These are phyloP conservation scores for Corylus heterophylla DNA, from an alignment of 306 rosid genomes.

Conservation along the genomic window DNA sequence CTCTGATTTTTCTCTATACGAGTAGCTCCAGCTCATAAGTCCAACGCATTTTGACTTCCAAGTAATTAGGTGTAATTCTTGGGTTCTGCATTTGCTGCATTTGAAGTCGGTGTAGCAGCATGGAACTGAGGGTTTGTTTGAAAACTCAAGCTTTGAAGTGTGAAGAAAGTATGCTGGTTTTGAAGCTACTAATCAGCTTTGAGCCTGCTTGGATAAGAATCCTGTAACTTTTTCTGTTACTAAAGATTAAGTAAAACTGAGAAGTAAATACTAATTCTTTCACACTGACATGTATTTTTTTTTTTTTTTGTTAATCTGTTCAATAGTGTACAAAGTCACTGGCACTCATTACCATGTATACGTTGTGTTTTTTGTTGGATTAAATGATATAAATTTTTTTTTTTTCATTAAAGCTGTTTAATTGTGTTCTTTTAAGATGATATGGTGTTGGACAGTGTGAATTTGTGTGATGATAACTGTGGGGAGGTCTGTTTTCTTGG, in stretches of 20 bases:
- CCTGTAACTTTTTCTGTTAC: slow-evolving; percentile 18
- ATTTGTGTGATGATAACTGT: no score
- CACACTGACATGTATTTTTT: slow-evolving; percentile 35
- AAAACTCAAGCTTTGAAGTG: slow-evolving; percentile 20
- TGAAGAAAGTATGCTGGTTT: slow-evolving; percentile 26
- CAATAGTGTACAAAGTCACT: slow-evolving; percentile 37
- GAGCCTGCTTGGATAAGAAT: slow-evolving; percentile 23
- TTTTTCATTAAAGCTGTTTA: no score
- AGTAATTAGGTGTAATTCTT: slow-evolving; percentile 15
- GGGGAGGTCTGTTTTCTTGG: no score
- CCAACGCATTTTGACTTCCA: slow-evolving; percentile 25
- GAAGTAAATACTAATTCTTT: slow-evolving; percentile 18
- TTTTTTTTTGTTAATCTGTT: slow-evolving; percentile 23
- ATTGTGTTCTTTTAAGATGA: no score
- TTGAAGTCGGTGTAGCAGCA: slow-evolving; percentile 9
- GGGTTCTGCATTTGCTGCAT: slow-evolving; percentile 18
- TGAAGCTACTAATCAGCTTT: slow-evolving; percentile 33
- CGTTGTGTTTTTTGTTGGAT: not conserved
- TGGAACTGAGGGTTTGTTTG: slow-evolving; percentile 25
- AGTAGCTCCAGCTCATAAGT: slow-evolving; percentile 34
- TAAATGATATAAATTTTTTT: not conserved
- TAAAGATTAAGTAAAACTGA: not conserved
- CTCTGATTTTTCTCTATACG: slow-evolving; percentile 11
- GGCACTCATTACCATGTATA: slow-evolving; percentile 16
- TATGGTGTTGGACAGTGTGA: no score